These are phyloP conservation scores for Kalmusia sp. DNA, from an alignment of 2,329 filamentous ascomycete genomes.

Conservation along the genomic window DNA sequence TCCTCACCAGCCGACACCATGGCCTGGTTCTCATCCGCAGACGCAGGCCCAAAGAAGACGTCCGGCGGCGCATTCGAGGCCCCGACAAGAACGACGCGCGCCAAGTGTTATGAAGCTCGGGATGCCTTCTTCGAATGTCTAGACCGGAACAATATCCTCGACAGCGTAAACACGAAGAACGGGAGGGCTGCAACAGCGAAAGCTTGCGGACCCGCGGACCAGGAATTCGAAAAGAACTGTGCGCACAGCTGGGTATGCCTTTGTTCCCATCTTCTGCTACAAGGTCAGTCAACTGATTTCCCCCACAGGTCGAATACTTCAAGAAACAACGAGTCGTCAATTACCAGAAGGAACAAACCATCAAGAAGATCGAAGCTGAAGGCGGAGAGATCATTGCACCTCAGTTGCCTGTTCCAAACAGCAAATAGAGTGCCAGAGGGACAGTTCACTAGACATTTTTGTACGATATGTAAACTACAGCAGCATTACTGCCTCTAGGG, in stretches of 20 bases:
- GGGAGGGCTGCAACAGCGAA: conserved; percentile 57
- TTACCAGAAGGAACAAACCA: conserved; percentile 78
- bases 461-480: conserved; percentile 37
- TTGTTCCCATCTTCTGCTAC: not conserved
- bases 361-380: conserved; percentile 52
- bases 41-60: conserved; percentile 49
- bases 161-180: conserved; percentile 68
- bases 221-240: conserved; percentile 82
- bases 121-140: conserved; percentile 90
- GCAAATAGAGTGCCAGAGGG: conserved; percentile 13
- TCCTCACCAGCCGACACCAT: conserved; percentile 51
- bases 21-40: conserved; percentile 58
- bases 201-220: conserved; percentile 66
- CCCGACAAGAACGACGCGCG: conserved; percentile 82
- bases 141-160: conserved; percentile 80
- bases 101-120: conserved; percentile 86
- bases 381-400: conserved; percentile 47
- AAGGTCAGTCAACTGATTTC: conserved; percentile 13
- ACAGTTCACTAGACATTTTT: conserved; percentile 1
- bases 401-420: conserved; percentile 37
- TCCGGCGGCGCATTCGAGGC: conserved; percentile 69
- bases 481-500: conserved; percentile 9
- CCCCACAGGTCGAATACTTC: conserved; percentile 85
- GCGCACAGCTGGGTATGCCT: conserved; percentile 84
- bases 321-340: conserved; percentile 96